phyloP scores from a whole-genome alignment of 1,139 yeast genomes.

The Candida gigantensis region DNA sequence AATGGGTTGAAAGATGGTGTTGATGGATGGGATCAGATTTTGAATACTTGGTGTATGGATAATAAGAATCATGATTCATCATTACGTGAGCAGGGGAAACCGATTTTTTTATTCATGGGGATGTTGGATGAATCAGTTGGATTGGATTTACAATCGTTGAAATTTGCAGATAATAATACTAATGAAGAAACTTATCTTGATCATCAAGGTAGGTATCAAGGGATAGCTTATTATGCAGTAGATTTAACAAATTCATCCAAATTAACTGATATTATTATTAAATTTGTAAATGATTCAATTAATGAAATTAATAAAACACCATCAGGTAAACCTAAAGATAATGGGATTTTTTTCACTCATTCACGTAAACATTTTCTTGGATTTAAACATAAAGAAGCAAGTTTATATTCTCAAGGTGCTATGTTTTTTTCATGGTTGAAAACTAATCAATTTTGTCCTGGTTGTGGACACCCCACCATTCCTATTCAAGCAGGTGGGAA shows the following conservation, averaged over 20 bases:
- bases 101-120: conserved; percentile 65
- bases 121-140: conserved; percentile 57
- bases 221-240: conserved; percentile 76
- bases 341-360: conserved; percentile 28
- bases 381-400: conserved; percentile 52
- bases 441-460: conserved; percentile 80
- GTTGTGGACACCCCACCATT: conserved; percentile 74
- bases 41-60: conserved; percentile 30
- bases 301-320: conserved; percentile 13
- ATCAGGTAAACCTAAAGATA: conserved; percentile 17
- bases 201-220: conserved; percentile 55
- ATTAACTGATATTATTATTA: conserved; percentile 24
- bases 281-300: conserved; percentile 18
- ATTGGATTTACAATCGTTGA: conserved; percentile 30
- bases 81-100: conserved; percentile 35
- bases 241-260: conserved; percentile 51
- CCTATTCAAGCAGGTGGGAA: conserved; percentile 85
- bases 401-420: conserved; percentile 76
- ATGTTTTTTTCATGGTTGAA: conserved; percentile 85
- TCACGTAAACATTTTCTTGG: conserved; percentile 40
- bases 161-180: conserved; percentile 25
- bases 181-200: conserved; percentile 36
- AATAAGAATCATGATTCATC: conserved; percentile 36
- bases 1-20: conserved; percentile 16
- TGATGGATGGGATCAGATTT: conserved; percentile 25